phyloP scores from a whole-genome alignment of 768 basidiomycete species.

The Auriculariales sp. region DNA sequence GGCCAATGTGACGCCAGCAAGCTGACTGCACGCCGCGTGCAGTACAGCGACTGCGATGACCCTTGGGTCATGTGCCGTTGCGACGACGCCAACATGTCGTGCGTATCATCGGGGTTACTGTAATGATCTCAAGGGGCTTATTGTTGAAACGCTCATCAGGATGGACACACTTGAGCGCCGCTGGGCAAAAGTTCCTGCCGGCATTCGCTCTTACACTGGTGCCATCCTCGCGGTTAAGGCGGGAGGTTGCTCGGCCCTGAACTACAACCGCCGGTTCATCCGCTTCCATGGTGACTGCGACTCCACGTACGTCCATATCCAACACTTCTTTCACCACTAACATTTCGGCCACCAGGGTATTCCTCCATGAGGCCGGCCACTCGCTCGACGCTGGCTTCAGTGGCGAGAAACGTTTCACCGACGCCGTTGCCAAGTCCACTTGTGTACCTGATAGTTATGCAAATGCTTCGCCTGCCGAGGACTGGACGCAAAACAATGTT shows the following conservation, averaged over 20 bases:
- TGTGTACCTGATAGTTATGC: not conserved
- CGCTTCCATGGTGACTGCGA: not conserved
- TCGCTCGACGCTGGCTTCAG: not conserved
- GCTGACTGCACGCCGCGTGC: not conserved
- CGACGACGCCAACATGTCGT: not conserved
- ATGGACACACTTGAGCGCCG: not conserved
- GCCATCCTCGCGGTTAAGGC: not conserved
- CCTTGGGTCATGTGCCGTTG: not conserved
- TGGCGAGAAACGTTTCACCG: not conserved
- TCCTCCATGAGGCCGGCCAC: not conserved
- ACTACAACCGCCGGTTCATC: not conserved
- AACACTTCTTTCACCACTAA: not conserved
- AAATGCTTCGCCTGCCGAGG: not conserved
- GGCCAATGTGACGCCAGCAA: not conserved
- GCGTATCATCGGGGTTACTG: not conserved
- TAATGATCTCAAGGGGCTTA: not conserved
- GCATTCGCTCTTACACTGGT: not conserved
- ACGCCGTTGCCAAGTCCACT: not conserved
- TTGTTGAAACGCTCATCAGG: not conserved
- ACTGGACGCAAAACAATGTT: slow-evolving; percentile 1
- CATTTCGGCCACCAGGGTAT: not conserved
- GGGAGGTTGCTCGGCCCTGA: not conserved
- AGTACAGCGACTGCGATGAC: not conserved
- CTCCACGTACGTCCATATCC: not conserved
- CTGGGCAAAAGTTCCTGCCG: not conserved